These are phyloP conservation scores for Colletotrichum coccodes DNA, from an alignment of 2,329 filamentous ascomycete species.

Conservation along the genomic window DNA sequence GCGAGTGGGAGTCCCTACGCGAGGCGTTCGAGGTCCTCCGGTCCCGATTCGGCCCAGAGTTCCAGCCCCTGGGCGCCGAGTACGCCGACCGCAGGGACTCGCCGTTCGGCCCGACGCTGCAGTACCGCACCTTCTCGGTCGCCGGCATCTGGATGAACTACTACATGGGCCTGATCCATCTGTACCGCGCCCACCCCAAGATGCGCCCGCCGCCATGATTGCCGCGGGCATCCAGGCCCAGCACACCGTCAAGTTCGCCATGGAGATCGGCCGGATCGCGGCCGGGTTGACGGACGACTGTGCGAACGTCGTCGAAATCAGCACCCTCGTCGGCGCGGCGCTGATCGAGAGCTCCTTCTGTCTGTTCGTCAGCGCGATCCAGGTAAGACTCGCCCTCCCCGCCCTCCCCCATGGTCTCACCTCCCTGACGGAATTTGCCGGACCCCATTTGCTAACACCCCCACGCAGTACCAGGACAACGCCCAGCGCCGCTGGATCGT, in stretches of 20 bases:
- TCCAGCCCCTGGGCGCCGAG: constrained; percentile 79
- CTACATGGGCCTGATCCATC: constrained; percentile 84
- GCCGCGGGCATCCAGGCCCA: constrained; percentile 82
- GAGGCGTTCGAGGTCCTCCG: constrained; percentile 76
- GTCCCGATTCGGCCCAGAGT: constrained; percentile 76
- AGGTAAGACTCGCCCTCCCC: constrained; percentile 54
- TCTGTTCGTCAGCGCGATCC: constrained; percentile 87
- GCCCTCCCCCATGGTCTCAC: background rate
- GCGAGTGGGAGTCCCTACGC: constrained; percentile 82
- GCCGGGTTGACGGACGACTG: constrained; percentile 74
- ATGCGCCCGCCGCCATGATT: constrained; percentile 92
- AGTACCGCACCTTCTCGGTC: constrained; percentile 89
- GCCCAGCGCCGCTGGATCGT: constrained; percentile 83
- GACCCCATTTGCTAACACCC: constrained; percentile 30
- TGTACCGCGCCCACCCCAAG: constrained; percentile 83
- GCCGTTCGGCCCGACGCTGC: constrained; percentile 84
- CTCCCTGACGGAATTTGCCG: background rate
- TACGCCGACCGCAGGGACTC: constrained; percentile 68
- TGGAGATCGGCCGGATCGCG: constrained; percentile 81
- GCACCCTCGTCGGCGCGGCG: constrained; percentile 81
- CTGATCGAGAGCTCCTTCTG: constrained; percentile 85
- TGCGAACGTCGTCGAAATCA: constrained; percentile 67
- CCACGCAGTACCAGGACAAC: constrained; percentile 72
- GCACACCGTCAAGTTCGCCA: constrained; percentile 77
- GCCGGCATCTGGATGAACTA: constrained; percentile 89